Evolutionary conservation across 192 early-diverging fungal species (phyloP), one percentile per base, ranked within the genome.

Genomic region (Piromyces finnis): DNA sequence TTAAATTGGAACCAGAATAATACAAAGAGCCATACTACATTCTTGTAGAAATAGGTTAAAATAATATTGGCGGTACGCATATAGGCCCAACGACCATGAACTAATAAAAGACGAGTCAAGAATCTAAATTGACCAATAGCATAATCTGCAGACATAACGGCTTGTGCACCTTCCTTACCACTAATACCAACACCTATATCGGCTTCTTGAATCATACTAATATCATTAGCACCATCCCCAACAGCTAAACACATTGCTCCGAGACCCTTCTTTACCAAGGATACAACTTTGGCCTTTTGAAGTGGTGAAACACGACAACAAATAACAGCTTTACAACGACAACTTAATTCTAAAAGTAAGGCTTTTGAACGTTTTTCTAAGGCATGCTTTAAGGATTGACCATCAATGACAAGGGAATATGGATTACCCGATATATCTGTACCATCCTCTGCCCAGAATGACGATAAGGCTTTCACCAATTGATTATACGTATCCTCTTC

Each of bases 1-100:
- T 93, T 94, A 83, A 98, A 95, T 84, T 96, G 95, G 88, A 89
- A 96, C 96, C 95, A 98, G 79, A 99, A 93, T 1, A 94, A 90
- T 22, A 94, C 91, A 84, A 95, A 94, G 3, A 96, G 90, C 94
- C 94, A 96, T 29, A 97, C 88, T 0, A 97, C 90, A 84, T 98
- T 97, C 84, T 99, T 99, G 90, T 96, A 97, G 84, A 97, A 98
- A 84, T 95, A 97, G 81, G 91, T 94, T 80, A 97, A 88, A 22
- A 96, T 94, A 88, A 97, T 91, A 83, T 96, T 93, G 27, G 94
- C 86, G 29, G 95, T 96, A 35, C 96, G 89, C 82, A 93, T 86
- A 84, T 98, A 98, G 78, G 92, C 92, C 92, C 92, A 98, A 79
- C 92, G 88, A 26, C 97, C 97, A 82, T 98, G 97, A 17, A 99